phyloP scores from a whole-genome alignment of 1,284 basidiomycete genomes.

The Apiotrichum mycotoxinovorans region DNA sequence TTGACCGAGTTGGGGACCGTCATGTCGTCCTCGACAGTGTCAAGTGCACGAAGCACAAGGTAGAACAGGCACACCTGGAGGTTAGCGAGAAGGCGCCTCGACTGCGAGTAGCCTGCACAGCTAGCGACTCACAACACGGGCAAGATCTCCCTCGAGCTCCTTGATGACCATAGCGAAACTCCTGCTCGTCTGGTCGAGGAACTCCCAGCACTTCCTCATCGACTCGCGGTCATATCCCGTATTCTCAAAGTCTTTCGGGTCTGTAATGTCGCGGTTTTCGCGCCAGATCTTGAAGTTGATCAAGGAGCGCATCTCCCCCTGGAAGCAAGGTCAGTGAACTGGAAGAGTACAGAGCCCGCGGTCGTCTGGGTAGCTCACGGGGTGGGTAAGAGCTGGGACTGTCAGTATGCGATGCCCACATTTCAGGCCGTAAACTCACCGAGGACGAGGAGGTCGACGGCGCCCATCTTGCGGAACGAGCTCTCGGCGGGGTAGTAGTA shows the following conservation, averaged over 20 bases:
- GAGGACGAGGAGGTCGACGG: conserved; percentile 26
- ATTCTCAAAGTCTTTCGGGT: conserved; percentile 63
- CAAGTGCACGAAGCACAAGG: conserved; percentile 84
- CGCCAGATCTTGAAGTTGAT: conserved; percentile 75
- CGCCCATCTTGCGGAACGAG: conserved; percentile 32
- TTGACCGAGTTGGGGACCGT: conserved; percentile 82
- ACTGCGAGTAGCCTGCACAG: not conserved
- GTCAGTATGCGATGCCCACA: conserved; percentile 8
- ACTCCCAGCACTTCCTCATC: conserved; percentile 88
- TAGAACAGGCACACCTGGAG: conserved; percentile 91
- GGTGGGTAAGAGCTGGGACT: conserved; percentile 32
- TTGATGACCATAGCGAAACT: conserved; percentile 94
- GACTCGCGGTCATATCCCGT: conserved; percentile 76
- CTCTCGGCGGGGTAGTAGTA: too few relatives aligned
- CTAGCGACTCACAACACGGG: conserved; percentile 68
- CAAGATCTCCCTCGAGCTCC: conserved; percentile 91
- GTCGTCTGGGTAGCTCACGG: too few relatives aligned
- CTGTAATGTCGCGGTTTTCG: conserved; percentile 74
- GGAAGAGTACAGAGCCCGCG: too few relatives aligned
- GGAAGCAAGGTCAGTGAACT: conserved; percentile 17
- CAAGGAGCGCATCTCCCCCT: conserved; percentile 75
- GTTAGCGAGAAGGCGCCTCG: not conserved
- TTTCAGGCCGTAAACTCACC: conserved; percentile 24
- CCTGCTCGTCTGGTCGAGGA: conserved; percentile 82
- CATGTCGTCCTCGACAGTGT: conserved; percentile 99